These are phyloP conservation scores for Nepenthes mirabilis DNA, from an alignment of 148 eudicot genomes.

Conservation along the genomic window DNA sequence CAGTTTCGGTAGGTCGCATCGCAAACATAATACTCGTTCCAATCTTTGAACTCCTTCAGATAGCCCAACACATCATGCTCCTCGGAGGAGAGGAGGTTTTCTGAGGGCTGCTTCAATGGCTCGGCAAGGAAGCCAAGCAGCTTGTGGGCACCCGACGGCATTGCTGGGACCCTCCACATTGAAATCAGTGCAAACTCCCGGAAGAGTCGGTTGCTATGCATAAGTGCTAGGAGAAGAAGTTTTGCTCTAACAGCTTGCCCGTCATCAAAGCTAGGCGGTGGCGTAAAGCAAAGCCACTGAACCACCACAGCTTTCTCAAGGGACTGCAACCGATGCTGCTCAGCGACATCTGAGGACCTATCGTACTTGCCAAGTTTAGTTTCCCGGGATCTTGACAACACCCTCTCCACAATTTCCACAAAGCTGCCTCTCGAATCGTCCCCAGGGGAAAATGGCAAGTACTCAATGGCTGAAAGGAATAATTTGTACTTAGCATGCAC, in stretches of 20 bases:
- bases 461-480: constrained; percentile 80
- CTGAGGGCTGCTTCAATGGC: constrained; percentile 72
- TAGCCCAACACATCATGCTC: constrained; percentile 49
- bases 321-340: constrained; percentile 76
- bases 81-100: constrained; percentile 34
- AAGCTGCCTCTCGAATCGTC: constrained; percentile 76
- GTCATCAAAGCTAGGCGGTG: constrained; percentile 70
- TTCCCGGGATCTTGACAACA: constrained; percentile 80
- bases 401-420: constrained; percentile 85
- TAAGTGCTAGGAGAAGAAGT: constrained; percentile 66
- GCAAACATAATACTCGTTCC: constrained; percentile 91
- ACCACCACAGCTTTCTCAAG: constrained; percentile 88
- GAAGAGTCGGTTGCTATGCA: constrained; percentile 85
- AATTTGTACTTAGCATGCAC: constrained; percentile 75
- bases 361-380: constrained; percentile 47
- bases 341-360: constrained; percentile 59
- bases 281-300: constrained; percentile 99
- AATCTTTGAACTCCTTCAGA: constrained; percentile 77
- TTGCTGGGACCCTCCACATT: constrained; percentile 94
- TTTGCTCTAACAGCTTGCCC: constrained; percentile 45
- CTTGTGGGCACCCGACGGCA: constrained; percentile 87
- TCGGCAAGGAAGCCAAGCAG: constrained; percentile 94
- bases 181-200: constrained; percentile 92
- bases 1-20: constrained; percentile 96
- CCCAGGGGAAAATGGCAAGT: constrained; percentile 71